Evolutionary conservation across 2,329 filamentous ascomycete genomes (phyloP).

Genomic region (Cytospora chrysosperma): DNA sequence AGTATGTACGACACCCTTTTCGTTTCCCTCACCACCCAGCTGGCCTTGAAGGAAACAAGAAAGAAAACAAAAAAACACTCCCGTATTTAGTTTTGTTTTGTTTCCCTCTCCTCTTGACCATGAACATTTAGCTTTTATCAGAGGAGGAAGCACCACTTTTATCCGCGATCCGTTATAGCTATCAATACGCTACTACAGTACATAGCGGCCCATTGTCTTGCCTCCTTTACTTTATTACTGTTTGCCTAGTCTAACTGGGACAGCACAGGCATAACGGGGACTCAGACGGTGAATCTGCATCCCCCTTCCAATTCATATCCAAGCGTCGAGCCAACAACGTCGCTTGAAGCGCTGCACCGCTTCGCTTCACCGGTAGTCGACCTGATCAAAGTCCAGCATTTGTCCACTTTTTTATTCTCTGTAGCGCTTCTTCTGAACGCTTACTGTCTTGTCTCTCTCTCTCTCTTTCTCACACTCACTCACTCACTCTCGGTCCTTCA

Average conservation of each 20-base stretch:
- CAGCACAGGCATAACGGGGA: background rate
- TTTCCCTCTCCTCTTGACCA: background rate
- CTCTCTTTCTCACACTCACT: background rate
- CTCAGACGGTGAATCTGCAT: background rate
- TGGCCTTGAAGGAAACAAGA: background rate
- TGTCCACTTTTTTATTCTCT: slow-evolving; percentile 13
- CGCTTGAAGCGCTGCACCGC: background rate
- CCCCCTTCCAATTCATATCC: slow-evolving; percentile 8
- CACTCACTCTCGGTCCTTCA: background rate
- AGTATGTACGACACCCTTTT: background rate
- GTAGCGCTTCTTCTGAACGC: background rate
- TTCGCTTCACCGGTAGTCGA: background rate
- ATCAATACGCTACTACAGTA: slow-evolving; percentile 11
- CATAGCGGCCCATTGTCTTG: slow-evolving; percentile 9
- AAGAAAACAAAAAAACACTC: too few relatives aligned
- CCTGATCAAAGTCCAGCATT: slow-evolving; percentile 6
- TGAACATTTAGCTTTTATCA: background rate
- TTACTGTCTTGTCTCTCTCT: too few relatives aligned
- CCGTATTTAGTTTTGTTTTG: background rate
- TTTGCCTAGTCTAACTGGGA: background rate
- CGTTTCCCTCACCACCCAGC: slow-evolving; percentile 1
- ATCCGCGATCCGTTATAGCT: slow-evolving; percentile 6
- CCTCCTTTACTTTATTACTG: slow-evolving; percentile 7
- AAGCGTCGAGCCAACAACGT: slow-evolving; percentile 12
- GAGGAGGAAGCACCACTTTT: background rate